Base-by-base conservation (phyloP, 768 basidiomycete species). In the Boletus eberwhitei region DNA sequence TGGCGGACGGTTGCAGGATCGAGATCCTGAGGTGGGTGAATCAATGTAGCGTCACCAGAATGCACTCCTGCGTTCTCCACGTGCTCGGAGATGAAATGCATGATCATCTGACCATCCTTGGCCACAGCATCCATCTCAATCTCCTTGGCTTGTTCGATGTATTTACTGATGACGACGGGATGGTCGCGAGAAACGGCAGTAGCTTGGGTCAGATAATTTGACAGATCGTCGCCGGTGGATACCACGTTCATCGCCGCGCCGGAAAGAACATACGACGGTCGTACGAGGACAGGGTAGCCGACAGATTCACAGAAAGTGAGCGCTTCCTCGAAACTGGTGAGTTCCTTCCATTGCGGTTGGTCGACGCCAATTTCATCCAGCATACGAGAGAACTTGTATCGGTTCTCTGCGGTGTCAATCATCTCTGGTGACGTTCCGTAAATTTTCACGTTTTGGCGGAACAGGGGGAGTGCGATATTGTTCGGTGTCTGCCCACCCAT, bases 211-310 rank as follows among this genome's bases (percentile, higher is more conserved):
- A 99, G 81, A 71, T 98, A 99, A 70, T 85, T 92, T 42, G 84
- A 84, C 39, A 99, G 79, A 70, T 98, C 97, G 66, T 96, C 88
- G 40, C 81, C 79, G 12, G 93, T 95, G 54, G 89, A 98, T 14
- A 98, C 97, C 54, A 99, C 96, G 69, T 99, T 99, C 97, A 99
- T 99, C 24, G 97, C 97, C 2, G 96, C 97, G 42, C 97, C 97
- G 2, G 97, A 99, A n/a, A 99, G 84, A 47, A 98, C 96, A 68
- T 98, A 99, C 0, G 96, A 99, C 0, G 96, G 96, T 54, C 96
- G 86, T 21, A 98, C 96, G 32, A 99, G 85, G 40, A 98, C 96
- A 4, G 96, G 96, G 71, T 90, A 98, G 5, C 90, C 90, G 53
- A 97, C 97, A 60, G 87, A 87, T 61, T 89, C 82, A 71, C 97